phyloP scores from a whole-genome alignment of 1,284 basidiomycete species.

The Tilletia caries region DNA sequence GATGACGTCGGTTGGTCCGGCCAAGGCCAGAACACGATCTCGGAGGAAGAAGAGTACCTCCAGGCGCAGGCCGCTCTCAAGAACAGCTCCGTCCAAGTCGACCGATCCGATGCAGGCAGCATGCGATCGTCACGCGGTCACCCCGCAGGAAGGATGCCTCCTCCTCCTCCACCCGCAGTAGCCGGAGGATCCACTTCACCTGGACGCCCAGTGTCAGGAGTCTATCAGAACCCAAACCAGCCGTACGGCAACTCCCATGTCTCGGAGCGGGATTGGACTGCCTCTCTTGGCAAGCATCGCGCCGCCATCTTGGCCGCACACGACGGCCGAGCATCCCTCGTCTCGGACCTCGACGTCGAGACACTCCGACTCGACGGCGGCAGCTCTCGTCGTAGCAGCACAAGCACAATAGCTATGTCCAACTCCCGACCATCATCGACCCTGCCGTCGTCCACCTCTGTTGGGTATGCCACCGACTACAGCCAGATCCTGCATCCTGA shows the following conservation, averaged over 20 bases:
- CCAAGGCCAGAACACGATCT: slow-evolving; percentile 20
- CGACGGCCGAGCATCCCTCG: slow-evolving; percentile 40
- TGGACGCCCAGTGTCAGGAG: background rate
- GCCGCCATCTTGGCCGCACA: slow-evolving; percentile 25
- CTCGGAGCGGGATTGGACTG: slow-evolving; percentile 5
- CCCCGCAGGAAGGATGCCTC: background rate
- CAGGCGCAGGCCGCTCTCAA: background rate
- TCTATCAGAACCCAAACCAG: background rate
- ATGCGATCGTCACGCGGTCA: slow-evolving; percentile 7
- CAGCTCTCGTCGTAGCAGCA: slow-evolving; percentile 35
- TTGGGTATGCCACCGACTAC: background rate
- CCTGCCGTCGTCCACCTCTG: background rate
- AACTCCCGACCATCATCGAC: background rate
- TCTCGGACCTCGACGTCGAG: slow-evolving; percentile 49
- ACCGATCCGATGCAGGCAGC: background rate
- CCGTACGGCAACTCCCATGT: background rate
- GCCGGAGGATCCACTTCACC: no score
- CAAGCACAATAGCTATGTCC: slow-evolving; percentile 30
- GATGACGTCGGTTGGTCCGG: background rate
- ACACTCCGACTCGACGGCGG: slow-evolving; percentile 43
- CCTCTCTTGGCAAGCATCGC: slow-evolving; percentile 10
- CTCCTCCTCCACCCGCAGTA: background rate
- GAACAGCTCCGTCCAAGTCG: background rate
- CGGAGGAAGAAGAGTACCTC: slow-evolving; percentile 16
- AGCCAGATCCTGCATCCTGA: background rate